Conservation (phyloP, 208 protist genomes). For the Leishmania amazonensis region DNA sequence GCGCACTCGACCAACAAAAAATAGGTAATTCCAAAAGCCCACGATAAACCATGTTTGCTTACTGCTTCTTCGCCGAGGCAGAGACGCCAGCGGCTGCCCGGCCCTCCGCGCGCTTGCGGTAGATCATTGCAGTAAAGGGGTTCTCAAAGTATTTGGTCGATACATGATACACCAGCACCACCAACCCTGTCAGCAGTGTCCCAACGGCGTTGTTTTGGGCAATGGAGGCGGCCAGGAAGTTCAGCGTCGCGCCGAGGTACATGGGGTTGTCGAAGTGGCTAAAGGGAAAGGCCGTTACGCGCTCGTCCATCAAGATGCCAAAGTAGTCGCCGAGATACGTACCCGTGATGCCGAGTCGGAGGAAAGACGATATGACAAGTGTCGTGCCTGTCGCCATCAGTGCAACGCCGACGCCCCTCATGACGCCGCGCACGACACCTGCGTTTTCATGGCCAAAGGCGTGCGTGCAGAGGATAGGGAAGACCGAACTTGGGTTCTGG, state of each 20-base stretch:
- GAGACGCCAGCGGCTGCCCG: not conserved
- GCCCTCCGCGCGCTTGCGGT: slow-evolving; percentile 31
- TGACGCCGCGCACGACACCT: not conserved
- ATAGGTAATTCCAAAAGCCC: not conserved
- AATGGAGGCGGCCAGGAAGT: slow-evolving; percentile 84
- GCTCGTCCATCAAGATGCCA: slow-evolving; percentile 87
- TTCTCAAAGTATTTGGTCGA: slow-evolving; percentile 88
- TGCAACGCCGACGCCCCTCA: slow-evolving; percentile 34
- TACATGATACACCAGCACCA: slow-evolving; percentile 87
- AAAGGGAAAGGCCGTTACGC: slow-evolving; percentile 93
- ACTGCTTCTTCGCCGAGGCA: not conserved
- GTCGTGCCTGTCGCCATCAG: slow-evolving; percentile 56
- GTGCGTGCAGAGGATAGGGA: slow-evolving; percentile 29
- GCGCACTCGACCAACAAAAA: not conserved
- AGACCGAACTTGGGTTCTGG: slow-evolving; percentile 34
- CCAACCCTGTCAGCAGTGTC: slow-evolving; percentile 61
- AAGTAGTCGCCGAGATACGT: slow-evolving; percentile 96
- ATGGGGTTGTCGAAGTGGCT: slow-evolving; percentile 93
- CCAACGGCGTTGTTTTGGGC: slow-evolving; percentile 72
- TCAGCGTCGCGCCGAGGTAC: slow-evolving; percentile 92
- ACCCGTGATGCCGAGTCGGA: slow-evolving; percentile 87
- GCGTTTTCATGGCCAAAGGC: slow-evolving; percentile 2
- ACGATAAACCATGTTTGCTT: not conserved
- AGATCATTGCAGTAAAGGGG: slow-evolving; percentile 93
- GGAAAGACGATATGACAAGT: slow-evolving; percentile 77